A percentile compares a stretch with the other conserved stretches of the same genome.
Conservation (phyloP, 2,329 filamentous ascomycete genomes). For the Pyrenophora teres region DNA sequence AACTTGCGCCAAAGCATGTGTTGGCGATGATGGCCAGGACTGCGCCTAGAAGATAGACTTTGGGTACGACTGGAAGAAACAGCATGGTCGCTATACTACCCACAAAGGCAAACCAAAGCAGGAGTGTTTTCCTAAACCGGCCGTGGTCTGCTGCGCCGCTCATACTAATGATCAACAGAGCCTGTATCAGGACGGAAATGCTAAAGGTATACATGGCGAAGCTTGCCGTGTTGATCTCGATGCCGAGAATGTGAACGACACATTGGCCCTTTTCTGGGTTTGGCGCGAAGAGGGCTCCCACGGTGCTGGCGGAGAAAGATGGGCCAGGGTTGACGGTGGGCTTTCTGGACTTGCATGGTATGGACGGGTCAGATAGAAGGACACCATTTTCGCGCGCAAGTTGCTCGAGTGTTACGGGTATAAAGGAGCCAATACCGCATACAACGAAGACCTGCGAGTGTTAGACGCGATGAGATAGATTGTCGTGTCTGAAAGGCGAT, state of each 20-base stretch:
- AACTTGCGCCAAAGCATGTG: slow-evolving; percentile 91
- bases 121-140: slow-evolving; percentile 79
- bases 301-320: slow-evolving; percentile 20
- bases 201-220: slow-evolving; percentile 99
- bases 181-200: slow-evolving; percentile 85
- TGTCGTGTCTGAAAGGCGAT: not conserved
- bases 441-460: slow-evolving; percentile 75
- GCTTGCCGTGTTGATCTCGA: slow-evolving; percentile 91
- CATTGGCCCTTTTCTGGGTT: slow-evolving; percentile 63
- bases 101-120: slow-evolving; percentile 81
- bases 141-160: slow-evolving; percentile 96
- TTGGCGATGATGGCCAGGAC: slow-evolving; percentile 88
- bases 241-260: slow-evolving; percentile 77
- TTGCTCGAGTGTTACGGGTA: slow-evolving; percentile 92
- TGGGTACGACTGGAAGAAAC: slow-evolving; percentile 77
- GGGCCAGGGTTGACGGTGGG: slow-evolving; percentile 48
- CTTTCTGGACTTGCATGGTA: slow-evolving; percentile 72
- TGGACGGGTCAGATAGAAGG: slow-evolving; percentile 74
- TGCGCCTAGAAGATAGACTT: slow-evolving; percentile 78
- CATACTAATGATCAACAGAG: slow-evolving; percentile 91
- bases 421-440: slow-evolving; percentile 83
- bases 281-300: slow-evolving; percentile 26
- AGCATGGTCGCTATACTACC: slow-evolving; percentile 85
- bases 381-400: slow-evolving; percentile 91
- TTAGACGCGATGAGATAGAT: too few relatives aligned